Conservation (phyloP, 306 rosid species). For the Arachis hypogaea region DNA sequence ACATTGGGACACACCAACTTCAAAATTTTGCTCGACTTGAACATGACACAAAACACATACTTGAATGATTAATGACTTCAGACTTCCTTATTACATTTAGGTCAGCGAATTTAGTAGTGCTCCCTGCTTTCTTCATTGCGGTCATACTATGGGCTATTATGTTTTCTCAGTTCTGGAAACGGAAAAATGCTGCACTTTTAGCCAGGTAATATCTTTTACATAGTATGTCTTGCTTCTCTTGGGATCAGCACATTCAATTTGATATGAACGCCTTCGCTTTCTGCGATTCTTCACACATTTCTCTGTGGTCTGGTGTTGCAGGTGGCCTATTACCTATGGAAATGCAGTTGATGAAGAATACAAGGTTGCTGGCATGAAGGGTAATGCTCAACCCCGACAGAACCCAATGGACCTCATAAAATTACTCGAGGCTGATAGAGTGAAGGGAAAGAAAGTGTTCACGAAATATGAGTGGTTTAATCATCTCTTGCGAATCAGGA, state of each 20-base stretch:
- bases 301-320: constrained; percentile 41
- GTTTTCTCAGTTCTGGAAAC: constrained; percentile 97
- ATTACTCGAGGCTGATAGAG: constrained; percentile 62
- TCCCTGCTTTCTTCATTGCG: constrained; percentile 76
- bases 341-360: constrained; percentile 55
- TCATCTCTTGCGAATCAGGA: constrained; percentile 80
- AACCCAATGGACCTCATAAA: constrained; percentile 58
- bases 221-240: constrained; percentile 5
- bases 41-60: neutral
- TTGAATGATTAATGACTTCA: constrained; percentile 25
- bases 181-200: constrained; percentile 86
- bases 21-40: too few species aligned
- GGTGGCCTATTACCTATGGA: constrained; percentile 79
- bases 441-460: constrained; percentile 64
- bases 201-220: constrained; percentile 60
- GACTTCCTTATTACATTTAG: constrained; percentile 46
- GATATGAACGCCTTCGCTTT: neutral
- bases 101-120: constrained; percentile 71
- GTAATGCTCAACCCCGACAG: constrained; percentile 52
- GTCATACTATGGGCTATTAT: constrained; percentile 85
- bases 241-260: constrained; percentile 12
- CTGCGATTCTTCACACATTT: constrained; percentile 19
- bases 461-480: constrained; percentile 92
- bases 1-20: too few species aligned
- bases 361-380: constrained; percentile 58